Conservation (phyloP, 352 stramenopile species). For the Phytophthora boehmeriae region DNA sequence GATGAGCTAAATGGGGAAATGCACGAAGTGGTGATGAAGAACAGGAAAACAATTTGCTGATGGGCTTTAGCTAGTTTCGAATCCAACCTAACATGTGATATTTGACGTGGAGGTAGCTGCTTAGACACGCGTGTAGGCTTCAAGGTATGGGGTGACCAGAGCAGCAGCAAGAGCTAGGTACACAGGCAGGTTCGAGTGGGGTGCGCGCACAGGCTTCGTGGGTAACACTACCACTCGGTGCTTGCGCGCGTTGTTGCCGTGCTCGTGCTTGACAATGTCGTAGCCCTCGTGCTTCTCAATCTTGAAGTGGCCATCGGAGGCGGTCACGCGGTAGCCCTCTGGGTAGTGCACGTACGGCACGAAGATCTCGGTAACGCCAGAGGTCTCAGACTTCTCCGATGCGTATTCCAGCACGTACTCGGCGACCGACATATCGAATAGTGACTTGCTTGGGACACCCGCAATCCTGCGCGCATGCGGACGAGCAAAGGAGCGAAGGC, state of each 20-base stretch:
- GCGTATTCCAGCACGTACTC: slow-evolving; percentile 64
- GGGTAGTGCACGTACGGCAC: slow-evolving; percentile 40
- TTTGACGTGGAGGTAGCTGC: neutral
- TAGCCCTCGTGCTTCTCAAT: slow-evolving; percentile 45
- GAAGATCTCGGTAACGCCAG: slow-evolving; percentile 33
- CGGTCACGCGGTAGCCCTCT: slow-evolving; percentile 32
- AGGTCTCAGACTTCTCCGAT: slow-evolving; percentile 15
- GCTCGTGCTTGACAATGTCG: slow-evolving; percentile 47
- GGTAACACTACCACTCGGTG: slow-evolving; percentile 39
- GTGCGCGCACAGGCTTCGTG: slow-evolving; percentile 6
- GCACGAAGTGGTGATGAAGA: neutral
- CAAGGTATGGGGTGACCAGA: slow-evolving; percentile 9
- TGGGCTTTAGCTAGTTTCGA: no score
- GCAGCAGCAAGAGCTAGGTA: slow-evolving; percentile 23
- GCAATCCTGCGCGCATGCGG: slow-evolving; percentile 66
- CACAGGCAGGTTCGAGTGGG: slow-evolving; percentile 24
- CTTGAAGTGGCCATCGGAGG: slow-evolving; percentile 32
- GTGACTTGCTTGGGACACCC: slow-evolving; percentile 58
- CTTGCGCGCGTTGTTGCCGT: slow-evolving; percentile 29
- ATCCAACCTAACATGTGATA: no score
- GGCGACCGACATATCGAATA: slow-evolving; percentile 44
- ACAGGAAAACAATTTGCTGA: neutral
- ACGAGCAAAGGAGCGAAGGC: slow-evolving; percentile 62
- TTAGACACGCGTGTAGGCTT: slow-evolving; percentile 26
- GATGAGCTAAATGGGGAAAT: slow-evolving; percentile 3